phyloP scores from a whole-genome alignment of 148 eudicot species.

The Rheum nobile region DNA sequence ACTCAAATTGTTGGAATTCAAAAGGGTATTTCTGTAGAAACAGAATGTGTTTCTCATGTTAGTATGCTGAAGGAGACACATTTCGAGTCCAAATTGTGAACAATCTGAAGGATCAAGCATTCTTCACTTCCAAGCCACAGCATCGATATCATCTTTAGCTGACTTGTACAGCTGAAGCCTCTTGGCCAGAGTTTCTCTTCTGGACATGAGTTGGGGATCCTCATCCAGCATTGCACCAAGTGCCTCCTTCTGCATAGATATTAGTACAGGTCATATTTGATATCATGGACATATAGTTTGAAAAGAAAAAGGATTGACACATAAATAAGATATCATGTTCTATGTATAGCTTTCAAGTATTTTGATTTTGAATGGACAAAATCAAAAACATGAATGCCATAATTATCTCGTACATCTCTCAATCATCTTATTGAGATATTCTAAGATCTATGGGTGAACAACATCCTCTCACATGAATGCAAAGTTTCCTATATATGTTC shows the following conservation, averaged over 20 bases:
- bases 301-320: background rate
- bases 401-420: background rate
- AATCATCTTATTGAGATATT: no score
- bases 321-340: background rate
- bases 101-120: background rate
- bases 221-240: slow-evolving; percentile 95
- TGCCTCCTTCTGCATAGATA: slow-evolving; percentile 72
- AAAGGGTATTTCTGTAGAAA: background rate
- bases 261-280: background rate
- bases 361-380: background rate
- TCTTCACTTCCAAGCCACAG: slow-evolving; percentile 87
- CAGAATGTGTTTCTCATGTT: background rate
- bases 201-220: slow-evolving; percentile 79
- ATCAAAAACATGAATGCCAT: background rate
- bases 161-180: slow-evolving; percentile 85
- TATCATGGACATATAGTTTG: background rate
- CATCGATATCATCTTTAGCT: slow-evolving; percentile 90
- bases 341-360: background rate
- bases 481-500: no score
- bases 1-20: background rate
- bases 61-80: background rate
- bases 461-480: background rate
- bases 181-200: slow-evolving; percentile 77
- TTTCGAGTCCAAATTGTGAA: background rate
- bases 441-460: no score